Base-by-base conservation (phyloP, 306 rosid genomes). In the Nissolia schottii region DNA sequence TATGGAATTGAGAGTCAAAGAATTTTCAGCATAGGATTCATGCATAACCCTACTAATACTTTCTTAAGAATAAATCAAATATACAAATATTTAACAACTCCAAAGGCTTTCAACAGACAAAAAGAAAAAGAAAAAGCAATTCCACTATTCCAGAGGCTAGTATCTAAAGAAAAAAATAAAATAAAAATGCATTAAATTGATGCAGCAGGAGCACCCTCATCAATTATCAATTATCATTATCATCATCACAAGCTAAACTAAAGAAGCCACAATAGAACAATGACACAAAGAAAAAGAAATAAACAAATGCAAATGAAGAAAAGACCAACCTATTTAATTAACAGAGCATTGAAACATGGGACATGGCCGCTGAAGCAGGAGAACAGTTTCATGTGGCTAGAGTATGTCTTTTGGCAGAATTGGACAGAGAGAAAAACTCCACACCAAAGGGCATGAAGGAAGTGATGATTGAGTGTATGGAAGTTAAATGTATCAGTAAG, bases 281-380 rank as follows among this genome's bases (percentile, higher is more conserved):
- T 46, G 41, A 22, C 22, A 56, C 28, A 35, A 34, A 19, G 4
- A 41, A 5, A 4, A 16, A 8, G 2, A 27, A 61, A 54, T 2
- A 43, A 51, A 59, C 18, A 31, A 60, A 58, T 28, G 49, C 0
- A 1, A 70, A 56, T 35, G 27, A 50, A 46, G 40, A 69, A 49
- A 80, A 62, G 24, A 38, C n/a, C 56, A 32, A 83, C 75, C 79
- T 51, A 9, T 43, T 64, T 32, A 68, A 67, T 41, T n/a, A 75
- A 71, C 61, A 56, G n/a, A n/a, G 58, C 68, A 64, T n/a, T 23
- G 62, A 61, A 60, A 54, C 49, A 66, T 20, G 56, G 25, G 9
- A 29, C 63, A 66, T 57, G 57, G 58, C 7, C 57, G 59, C 5
- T 31, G 60, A 37, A 53, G 43, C 16, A 76, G 46, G 38, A 53